Conservation (phyloP, 1,139 yeast species). For the Schwanniomyces etchellsii region DNA sequence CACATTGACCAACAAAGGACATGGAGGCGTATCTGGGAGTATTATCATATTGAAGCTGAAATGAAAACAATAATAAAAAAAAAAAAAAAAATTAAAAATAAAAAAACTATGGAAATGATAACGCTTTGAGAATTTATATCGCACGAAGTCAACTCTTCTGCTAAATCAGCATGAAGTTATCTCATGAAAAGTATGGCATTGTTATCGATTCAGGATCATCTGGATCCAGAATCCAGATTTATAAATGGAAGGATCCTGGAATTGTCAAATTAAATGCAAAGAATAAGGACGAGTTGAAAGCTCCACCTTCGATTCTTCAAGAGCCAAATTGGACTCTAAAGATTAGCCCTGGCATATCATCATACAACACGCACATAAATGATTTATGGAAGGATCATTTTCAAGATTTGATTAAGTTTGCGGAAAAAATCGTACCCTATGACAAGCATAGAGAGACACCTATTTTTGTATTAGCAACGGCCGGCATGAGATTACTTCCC, state of each 20-base stretch:
- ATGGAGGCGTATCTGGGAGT: conserved; percentile 17
- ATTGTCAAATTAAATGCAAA: conserved; percentile 14
- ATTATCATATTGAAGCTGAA: conserved; percentile 18
- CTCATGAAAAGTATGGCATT: conserved; percentile 48
- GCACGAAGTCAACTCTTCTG: no score
- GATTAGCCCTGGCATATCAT: conserved; percentile 66
- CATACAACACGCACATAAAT: conserved; percentile 39
- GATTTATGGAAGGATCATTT: conserved; percentile 60
- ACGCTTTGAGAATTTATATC: no score
- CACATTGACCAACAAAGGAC: conserved; percentile 6
- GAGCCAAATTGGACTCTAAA: conserved; percentile 57
- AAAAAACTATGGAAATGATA: no score
- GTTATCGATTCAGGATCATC: conserved; percentile 82
- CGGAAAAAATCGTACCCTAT: conserved; percentile 53
- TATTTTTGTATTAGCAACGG: conserved; percentile 69
- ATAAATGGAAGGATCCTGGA: conserved; percentile 55
- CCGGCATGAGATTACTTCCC: conserved; percentile 68
- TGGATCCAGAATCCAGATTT: conserved; percentile 70
- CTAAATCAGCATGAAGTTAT: not conserved
- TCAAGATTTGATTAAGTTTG: conserved; percentile 48
- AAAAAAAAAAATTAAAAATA: no score
- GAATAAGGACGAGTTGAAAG: conserved; percentile 24
- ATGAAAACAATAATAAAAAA: no score
- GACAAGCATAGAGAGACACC: conserved; percentile 55
- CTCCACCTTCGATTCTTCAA: conserved; percentile 61